Evolutionary conservation across 1,284 basidiomycete genomes (phyloP), one percentile per base, ranked within the genome.

Genomic region (Melampsora medusae): DNA sequence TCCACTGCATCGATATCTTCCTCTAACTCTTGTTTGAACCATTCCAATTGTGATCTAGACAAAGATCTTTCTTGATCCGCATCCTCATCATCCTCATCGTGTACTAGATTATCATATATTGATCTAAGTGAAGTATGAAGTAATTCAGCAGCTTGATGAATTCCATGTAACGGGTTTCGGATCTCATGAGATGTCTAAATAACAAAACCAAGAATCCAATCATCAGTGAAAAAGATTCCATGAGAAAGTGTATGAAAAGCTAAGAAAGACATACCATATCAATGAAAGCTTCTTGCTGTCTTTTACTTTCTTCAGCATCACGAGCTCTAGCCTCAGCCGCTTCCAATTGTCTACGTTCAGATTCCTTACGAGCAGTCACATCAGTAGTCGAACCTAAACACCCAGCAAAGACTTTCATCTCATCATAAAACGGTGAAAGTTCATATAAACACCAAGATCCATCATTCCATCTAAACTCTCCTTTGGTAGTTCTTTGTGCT

Each of bases 1-100:
- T 80, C 80, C 48, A 81, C 78, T 0, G 81, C 79, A 31, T 81
- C 81, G 17, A 79, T 68, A 56, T 81, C 79, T 60, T 81, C 81
- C 22, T 72, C 50, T 69, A 81, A 77, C 68, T 81, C 81, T 22
- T 70, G 49, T 31, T 67, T 65, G 0, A 81, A 64, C 2, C 35
- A 56, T 10, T 77, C 67, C 17, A 81, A 28, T 42, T 74, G 28
- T 25, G 62, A 16, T 14, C 28, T 65, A 33, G 28, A 48, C 28
- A 67, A 42, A 0, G n/a, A 9, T 31, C n/a, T 59, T 16, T 25
- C n/a, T 31, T 49, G 50, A 49, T 67, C 50, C 12, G 46, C 59
- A 48, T 49, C 62, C 2, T 66, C 61, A 7, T 53, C 49, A 31
- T 65, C 5, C 0, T 61, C 62, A 16, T 46, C 42, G 0, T 46